These are phyloP conservation scores for Sungouiozyma ichnusensis DNA, from an alignment of 805 yeast genomes.

Conservation along the genomic window DNA sequence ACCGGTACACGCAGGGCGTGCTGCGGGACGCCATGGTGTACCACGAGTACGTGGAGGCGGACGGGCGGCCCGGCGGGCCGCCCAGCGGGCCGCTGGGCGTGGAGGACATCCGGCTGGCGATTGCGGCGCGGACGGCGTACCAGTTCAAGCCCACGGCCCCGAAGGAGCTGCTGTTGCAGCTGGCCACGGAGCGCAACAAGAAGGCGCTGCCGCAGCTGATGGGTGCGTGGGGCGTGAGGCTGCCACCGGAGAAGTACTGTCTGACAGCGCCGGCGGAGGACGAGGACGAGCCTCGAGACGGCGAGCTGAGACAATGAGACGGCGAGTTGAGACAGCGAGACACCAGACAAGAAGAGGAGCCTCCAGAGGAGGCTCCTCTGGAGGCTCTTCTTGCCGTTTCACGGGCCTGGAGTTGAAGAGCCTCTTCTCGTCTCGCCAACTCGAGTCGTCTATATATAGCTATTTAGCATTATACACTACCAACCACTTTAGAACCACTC, in stretches of 20 bases:
- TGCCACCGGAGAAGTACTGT: conserved; percentile 97
- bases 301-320: background rate
- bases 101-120: conserved; percentile 86
- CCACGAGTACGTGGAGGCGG: conserved; percentile 61
- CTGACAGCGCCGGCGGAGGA: conserved; percentile 41
- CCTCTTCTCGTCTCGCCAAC: too few species aligned
- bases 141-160: conserved; percentile 92
- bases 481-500: too few species aligned
- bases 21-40: conserved; percentile 83
- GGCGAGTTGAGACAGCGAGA: background rate
- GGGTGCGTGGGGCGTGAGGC: conserved; percentile 81
- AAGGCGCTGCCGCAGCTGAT: conserved; percentile 85
- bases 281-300: background rate
- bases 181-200: conserved; percentile 87
- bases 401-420: too few species aligned
- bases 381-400: too few species aligned
- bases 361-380: too few species aligned
- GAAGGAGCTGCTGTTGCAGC: conserved; percentile 77
- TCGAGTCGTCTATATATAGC: too few species aligned
- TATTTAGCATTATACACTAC: too few species aligned
- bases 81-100: conserved; percentile 49
- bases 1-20: conserved; percentile 74
- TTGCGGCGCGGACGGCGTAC: conserved; percentile 87
- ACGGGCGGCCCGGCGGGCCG: background rate
- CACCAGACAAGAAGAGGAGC: too few species aligned